Evolutionary conservation across 305 asterid species (phyloP).

Genomic region (Caryopteris hybrid): DNA sequence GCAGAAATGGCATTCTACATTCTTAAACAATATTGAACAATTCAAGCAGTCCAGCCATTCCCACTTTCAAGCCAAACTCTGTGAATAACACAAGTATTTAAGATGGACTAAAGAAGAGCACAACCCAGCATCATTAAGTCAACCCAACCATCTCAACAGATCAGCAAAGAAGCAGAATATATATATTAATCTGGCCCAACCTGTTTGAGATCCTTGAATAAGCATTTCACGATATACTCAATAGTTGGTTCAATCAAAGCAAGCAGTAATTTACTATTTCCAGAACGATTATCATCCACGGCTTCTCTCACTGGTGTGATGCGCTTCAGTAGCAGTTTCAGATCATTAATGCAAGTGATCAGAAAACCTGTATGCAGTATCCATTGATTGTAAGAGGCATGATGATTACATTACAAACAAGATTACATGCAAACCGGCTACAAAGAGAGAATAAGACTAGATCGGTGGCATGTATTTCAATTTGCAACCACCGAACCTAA

Average conservation of each 20-base stretch:
- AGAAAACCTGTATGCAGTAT: slow-evolving; percentile 55
- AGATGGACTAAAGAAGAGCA: background rate
- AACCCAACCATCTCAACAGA: slow-evolving; percentile 17
- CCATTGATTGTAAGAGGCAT: slow-evolving; percentile 15
- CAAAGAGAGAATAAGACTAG: background rate
- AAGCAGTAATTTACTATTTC: slow-evolving; percentile 40
- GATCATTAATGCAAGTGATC: slow-evolving; percentile 64
- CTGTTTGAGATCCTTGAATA: slow-evolving; percentile 63
- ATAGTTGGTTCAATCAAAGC: slow-evolving; percentile 70
- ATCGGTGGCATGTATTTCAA: background rate
- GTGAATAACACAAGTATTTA: background rate
- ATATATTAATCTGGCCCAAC: slow-evolving; percentile 34
- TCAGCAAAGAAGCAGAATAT: slow-evolving; percentile 20
- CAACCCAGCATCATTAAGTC: slow-evolving; percentile 9
- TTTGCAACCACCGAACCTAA: slow-evolving; percentile 8
- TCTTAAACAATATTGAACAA: background rate
- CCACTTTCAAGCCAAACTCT: background rate
- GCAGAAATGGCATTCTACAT: background rate
- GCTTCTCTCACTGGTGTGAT: slow-evolving; percentile 35
- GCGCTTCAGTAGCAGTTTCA: slow-evolving; percentile 46
- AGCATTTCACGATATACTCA: slow-evolving; percentile 57
- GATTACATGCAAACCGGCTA: background rate
- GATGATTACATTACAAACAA: slow-evolving; percentile 1
- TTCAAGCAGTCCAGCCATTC: background rate
- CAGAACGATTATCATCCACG: slow-evolving; percentile 31